A percentile compares a stretch with the other conserved stretches of the same genome.
Conservation (phyloP, 371 early-diverging fungal species). For the Mucor piriformis region DNA sequence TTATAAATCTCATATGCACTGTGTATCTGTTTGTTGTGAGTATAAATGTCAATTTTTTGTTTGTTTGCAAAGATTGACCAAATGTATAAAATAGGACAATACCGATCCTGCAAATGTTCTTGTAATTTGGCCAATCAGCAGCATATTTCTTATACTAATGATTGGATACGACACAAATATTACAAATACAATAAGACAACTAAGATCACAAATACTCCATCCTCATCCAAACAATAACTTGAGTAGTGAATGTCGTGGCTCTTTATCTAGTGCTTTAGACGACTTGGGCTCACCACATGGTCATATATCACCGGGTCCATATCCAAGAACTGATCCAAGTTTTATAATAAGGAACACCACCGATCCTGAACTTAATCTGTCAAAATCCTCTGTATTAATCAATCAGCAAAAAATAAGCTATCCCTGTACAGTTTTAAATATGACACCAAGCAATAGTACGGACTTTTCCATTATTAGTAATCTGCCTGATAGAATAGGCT, state of each 20-base stretch:
- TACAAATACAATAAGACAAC: background rate
- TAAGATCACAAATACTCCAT: background rate
- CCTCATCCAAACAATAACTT: background rate
- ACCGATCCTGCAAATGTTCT: background rate
- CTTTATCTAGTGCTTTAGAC: background rate
- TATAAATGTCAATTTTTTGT: background rate
- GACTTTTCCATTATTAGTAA: too few relatives aligned
- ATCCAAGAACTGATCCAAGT: too few relatives aligned
- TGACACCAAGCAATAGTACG: too few relatives aligned
- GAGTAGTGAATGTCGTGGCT: background rate
- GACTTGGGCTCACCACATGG: too few relatives aligned
- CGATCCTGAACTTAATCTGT: too few relatives aligned
- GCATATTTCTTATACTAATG: background rate
- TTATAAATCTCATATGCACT: background rate
- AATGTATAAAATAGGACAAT: background rate
- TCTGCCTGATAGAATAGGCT: too few relatives aligned
- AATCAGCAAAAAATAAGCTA: too few relatives aligned
- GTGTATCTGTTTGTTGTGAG: background rate
- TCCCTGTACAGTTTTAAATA: too few relatives aligned
- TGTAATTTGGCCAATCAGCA: conserved; percentile 5
- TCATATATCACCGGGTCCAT: too few relatives aligned
- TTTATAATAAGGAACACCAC: too few relatives aligned
- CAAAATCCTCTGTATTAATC: too few relatives aligned
- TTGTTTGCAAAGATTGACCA: background rate
- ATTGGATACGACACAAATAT: conserved; percentile 11